These are phyloP conservation scores for Mucor lusitanicus DNA, from an alignment of 371 early-diverging fungal species.

Conservation along the genomic window DNA sequence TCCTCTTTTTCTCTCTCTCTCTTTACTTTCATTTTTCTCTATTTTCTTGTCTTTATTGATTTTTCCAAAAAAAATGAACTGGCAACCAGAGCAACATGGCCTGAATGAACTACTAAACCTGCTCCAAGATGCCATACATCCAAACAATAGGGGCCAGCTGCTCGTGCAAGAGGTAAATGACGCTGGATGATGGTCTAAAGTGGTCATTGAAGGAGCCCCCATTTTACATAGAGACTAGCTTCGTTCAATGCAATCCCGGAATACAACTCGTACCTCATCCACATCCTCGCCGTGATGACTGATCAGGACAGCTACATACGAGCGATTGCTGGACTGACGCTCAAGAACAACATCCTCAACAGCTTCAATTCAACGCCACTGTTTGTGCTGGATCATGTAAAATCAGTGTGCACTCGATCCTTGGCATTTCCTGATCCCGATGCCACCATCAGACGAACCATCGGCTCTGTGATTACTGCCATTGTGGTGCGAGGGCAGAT, in stretches of 20 bases:
- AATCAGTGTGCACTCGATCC: constrained; percentile 58
- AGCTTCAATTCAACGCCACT: constrained; percentile 59
- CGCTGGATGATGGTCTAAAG: not conserved
- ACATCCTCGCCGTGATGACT: constrained; percentile 71
- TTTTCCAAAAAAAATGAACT: constrained; percentile 32
- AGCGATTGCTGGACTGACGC: constrained; percentile 82
- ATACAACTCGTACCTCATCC: constrained; percentile 86
- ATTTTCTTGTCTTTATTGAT: not conserved
- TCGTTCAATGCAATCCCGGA: constrained; percentile 80
- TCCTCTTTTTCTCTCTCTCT: not conserved
- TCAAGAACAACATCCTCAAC: constrained; percentile 81
- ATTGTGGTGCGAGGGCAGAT: constrained; percentile 71
- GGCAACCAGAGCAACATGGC: constrained; percentile 46
- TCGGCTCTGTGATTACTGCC: constrained; percentile 76
- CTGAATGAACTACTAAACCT: constrained; percentile 33
- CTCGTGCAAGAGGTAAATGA: constrained; percentile 35
- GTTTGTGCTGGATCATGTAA: constrained; percentile 71
- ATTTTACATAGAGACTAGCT: constrained; percentile 66
- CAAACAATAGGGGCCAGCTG: constrained; percentile 34
- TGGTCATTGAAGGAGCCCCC: not conserved
- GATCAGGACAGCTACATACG: constrained; percentile 61
- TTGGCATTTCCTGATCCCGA: constrained; percentile 71
- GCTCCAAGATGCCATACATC: constrained; percentile 40
- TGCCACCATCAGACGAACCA: constrained; percentile 60
- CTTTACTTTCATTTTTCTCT: not conserved